phyloP scores from a whole-genome alignment of 345 rosid species.

The Eucalyptus marginata region DNA sequence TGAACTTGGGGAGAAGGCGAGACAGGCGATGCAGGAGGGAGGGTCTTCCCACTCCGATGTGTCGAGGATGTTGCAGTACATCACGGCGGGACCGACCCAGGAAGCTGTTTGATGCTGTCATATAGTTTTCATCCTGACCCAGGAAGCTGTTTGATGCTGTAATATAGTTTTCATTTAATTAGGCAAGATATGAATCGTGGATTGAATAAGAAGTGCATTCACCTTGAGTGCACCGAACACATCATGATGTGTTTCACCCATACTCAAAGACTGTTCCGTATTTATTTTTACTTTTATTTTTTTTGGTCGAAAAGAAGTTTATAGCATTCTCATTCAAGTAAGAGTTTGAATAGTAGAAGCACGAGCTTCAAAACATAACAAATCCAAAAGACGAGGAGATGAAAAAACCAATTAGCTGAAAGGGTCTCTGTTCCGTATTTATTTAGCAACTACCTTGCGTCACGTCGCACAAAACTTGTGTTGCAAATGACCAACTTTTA shows the following conservation, averaged over 20 bases:
- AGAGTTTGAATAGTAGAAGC: too few relatives aligned
- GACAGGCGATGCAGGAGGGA: conserved; percentile 23
- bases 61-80: conserved; percentile 26
- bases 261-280: background rate
- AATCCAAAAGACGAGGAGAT: too few relatives aligned
- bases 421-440: background rate
- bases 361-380: too few relatives aligned
- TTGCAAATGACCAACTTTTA: background rate
- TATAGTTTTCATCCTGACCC: background rate
- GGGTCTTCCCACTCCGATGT: conserved; percentile 49
- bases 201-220: background rate
- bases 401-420: too few relatives aligned
- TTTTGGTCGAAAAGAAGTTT: too few relatives aligned
- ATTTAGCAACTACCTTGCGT: background rate
- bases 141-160: background rate
- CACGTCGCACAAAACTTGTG: background rate
- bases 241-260: background rate
- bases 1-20: conserved; percentile 31
- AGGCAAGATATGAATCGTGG: background rate
- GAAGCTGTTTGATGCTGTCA: background rate
- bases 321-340: too few relatives aligned
- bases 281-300: background rate
- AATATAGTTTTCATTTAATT: background rate
- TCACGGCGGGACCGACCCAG: background rate
- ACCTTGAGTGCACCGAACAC: background rate